Evolutionary conservation across 306 rosid genomes (phyloP).

Genomic region (Quillaja saponaria): DNA sequence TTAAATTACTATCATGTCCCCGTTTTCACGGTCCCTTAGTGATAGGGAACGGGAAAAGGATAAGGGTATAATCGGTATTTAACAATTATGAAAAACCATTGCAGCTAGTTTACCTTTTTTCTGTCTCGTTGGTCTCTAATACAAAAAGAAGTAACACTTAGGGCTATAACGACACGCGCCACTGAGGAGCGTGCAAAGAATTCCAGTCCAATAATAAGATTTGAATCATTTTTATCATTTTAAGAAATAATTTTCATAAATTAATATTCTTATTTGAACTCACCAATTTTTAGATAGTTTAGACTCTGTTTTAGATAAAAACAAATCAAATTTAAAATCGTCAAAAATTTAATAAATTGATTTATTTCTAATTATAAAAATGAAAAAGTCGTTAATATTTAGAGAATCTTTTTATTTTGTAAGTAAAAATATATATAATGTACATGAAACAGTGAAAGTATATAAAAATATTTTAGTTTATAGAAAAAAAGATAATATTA

Average conservation of each 20-base stretch:
- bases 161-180: conserved; percentile 37
- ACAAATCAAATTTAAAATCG: neutral
- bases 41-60: neutral
- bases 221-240: too few relatives aligned
- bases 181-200: conserved; percentile 18
- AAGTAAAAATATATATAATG: too few relatives aligned
- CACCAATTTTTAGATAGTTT: too few relatives aligned
- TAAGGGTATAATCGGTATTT: conserved; percentile 24
- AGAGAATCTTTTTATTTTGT: too few relatives aligned
- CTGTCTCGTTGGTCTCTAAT: conserved; percentile 49
- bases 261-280: too few relatives aligned
- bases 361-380: neutral
- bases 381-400: too few relatives aligned
- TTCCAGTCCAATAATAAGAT: neutral
- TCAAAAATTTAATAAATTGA: neutral
- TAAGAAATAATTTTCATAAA: neutral
- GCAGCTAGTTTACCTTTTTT: conserved; percentile 46
- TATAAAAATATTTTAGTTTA: too few relatives aligned
- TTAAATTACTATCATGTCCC: conserved; percentile 19
- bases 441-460: too few relatives aligned
- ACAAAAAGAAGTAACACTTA: conserved; percentile 12
- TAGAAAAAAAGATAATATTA: too few relatives aligned
- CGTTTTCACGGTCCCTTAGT: neutral
- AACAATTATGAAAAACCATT: conserved; percentile 32
- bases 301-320: too few relatives aligned